A percentile compares a stretch with the other conserved stretches of the same genome.
Conservation (phyloP, 2,329 filamentous ascomycete genomes). For the Aureobasidium sp. region DNA sequence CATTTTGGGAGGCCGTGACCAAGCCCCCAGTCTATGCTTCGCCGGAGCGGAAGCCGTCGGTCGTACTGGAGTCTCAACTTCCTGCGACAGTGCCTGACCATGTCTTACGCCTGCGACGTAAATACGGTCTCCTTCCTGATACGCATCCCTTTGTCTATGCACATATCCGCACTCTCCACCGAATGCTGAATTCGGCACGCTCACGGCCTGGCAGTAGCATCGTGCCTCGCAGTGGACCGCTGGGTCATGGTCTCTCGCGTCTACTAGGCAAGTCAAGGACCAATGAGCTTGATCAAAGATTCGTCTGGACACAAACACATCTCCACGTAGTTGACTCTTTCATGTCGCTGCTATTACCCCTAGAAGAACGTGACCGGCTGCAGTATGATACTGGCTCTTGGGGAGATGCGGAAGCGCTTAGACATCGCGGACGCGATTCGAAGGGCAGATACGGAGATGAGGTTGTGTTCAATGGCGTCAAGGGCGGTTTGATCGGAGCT, state of each 20-base stretch:
- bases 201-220: slow-evolving; percentile 23
- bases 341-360: slow-evolving; percentile 26
- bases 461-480: slow-evolving; percentile 16
- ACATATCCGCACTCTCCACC: slow-evolving; percentile 32
- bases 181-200: slow-evolving; percentile 30
- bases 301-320: slow-evolving; percentile 23
- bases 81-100: slow-evolving; percentile 10
- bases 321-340: slow-evolving; percentile 28
- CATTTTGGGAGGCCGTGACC: slow-evolving; percentile 26
- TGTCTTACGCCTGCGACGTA: slow-evolving; percentile 22
- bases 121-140: slow-evolving; percentile 29
- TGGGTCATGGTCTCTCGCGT: slow-evolving; percentile 17
- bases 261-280: slow-evolving; percentile 19
- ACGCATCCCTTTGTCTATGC: slow-evolving; percentile 29
- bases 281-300: slow-evolving; percentile 21
- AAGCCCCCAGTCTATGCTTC: slow-evolving; percentile 13
- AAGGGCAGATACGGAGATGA: slow-evolving; percentile 19
- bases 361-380: slow-evolving; percentile 26
- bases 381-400: slow-evolving; percentile 24
- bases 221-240: slow-evolving; percentile 23
- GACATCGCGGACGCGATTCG: slow-evolving; percentile 16
- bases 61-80: background rate
- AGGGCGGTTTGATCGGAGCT: slow-evolving; percentile 17
- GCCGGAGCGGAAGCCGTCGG: background rate
- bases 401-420: slow-evolving; percentile 20